These are phyloP conservation scores for Candida suzukii DNA, from an alignment of 805 yeast genomes.

Conservation along the genomic window DNA sequence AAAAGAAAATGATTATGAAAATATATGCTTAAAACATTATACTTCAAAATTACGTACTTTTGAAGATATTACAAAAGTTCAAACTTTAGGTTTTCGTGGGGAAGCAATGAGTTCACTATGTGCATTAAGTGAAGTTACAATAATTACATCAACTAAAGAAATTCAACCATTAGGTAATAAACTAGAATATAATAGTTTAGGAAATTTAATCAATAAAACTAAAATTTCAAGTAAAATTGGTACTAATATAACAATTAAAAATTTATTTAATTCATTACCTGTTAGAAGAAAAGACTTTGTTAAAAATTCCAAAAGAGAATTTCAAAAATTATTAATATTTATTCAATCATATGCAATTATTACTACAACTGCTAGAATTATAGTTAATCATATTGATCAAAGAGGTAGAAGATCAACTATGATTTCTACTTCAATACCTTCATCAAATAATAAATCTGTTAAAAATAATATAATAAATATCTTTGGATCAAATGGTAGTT, in stretches of 20 bases:
- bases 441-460: slow-evolving; percentile 44
- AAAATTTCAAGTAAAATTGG: slow-evolving; percentile 55
- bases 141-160: slow-evolving; percentile 41
- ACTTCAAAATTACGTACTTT: slow-evolving; percentile 60
- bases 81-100: slow-evolving; percentile 71
- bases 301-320: slow-evolving; percentile 65
- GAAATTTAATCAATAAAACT: slow-evolving; percentile 34
- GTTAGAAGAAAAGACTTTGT: slow-evolving; percentile 73
- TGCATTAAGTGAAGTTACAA: slow-evolving; percentile 39
- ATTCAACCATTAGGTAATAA: slow-evolving; percentile 51
- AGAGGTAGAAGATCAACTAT: slow-evolving; percentile 46
- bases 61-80: slow-evolving; percentile 43
- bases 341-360: slow-evolving; percentile 67
- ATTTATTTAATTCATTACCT: slow-evolving; percentile 65
- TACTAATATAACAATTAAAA: slow-evolving; percentile 51
- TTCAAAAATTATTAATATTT: slow-evolving; percentile 53
- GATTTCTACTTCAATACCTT: slow-evolving; percentile 29
- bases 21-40: slow-evolving; percentile 52
- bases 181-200: slow-evolving; percentile 49
- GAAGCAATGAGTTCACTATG: slow-evolving; percentile 74
- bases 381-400: slow-evolving; percentile 45
- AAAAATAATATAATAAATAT: slow-evolving; percentile 56
- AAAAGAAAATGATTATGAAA: slow-evolving; percentile 38
- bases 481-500: slow-evolving; percentile 61
- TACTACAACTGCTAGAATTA: slow-evolving; percentile 47